These are phyloP conservation scores for Magnusiomyces fungicola DNA, from an alignment of 1,139 yeast genomes.

Conservation along the genomic window DNA sequence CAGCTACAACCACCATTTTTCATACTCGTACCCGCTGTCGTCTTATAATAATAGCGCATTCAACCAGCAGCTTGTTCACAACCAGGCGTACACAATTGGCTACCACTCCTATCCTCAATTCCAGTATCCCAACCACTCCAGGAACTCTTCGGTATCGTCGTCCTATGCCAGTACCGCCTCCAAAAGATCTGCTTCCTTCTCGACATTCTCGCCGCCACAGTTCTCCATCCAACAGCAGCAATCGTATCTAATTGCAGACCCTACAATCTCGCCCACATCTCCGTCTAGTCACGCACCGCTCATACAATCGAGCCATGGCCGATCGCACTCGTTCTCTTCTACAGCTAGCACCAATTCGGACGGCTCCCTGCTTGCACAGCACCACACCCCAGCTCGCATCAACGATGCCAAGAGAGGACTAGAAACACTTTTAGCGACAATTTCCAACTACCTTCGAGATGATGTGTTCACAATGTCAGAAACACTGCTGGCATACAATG, in stretches of 20 bases:
- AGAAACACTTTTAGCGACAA: not conserved
- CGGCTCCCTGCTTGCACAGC: not conserved
- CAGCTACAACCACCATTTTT: not conserved
- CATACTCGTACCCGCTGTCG: not conserved
- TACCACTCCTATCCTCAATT: conserved; percentile 1
- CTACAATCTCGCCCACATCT: not conserved
- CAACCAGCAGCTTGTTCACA: conserved; percentile 6
- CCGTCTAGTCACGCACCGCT: not conserved
- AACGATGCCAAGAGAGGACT: conserved; percentile 5
- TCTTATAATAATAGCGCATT: conserved; percentile 4
- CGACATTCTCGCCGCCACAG: not conserved
- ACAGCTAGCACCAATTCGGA: not conserved
- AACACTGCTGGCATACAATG: conserved; percentile 8
- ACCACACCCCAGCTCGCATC: not conserved
- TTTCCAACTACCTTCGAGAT: conserved; percentile 7
- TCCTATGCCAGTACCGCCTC: not conserved
- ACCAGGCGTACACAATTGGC: conserved; percentile 1
- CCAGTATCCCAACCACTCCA: not conserved
- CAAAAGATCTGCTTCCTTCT: not conserved
- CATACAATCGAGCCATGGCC: not conserved
- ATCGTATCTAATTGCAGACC: not conserved
- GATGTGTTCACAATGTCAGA: conserved; percentile 15
- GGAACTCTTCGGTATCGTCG: not conserved
- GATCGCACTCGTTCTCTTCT: not conserved
- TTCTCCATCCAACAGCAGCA: not conserved